phyloP scores from a whole-genome alignment of 2,329 filamentous ascomycete genomes.

The Cytospora schulzeri region DNA sequence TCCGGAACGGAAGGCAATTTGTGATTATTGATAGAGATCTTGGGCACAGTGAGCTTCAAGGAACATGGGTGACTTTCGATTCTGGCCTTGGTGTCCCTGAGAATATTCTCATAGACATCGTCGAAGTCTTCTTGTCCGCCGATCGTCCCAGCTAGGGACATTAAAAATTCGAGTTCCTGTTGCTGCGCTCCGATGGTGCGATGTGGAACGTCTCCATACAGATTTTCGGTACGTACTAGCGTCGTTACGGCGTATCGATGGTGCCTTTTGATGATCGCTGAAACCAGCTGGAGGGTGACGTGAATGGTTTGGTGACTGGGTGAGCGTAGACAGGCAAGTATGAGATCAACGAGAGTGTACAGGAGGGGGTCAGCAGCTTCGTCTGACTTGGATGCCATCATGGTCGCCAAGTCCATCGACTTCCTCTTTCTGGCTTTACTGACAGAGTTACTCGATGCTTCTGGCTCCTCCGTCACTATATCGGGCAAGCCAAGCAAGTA shows the following conservation, averaged over 20 bases:
- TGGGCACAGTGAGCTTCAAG: conserved; percentile 65
- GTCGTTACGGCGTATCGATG: conserved; percentile 83
- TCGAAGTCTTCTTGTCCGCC: conserved; percentile 72
- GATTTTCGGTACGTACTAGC: conserved; percentile 67
- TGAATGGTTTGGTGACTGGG: conserved; percentile 85
- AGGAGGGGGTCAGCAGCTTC: conserved; percentile 76
- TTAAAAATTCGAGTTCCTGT: conserved; percentile 72
- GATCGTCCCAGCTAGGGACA: conserved; percentile 67
- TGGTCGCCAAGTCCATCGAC: conserved; percentile 83
- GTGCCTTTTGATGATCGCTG: conserved; percentile 82
- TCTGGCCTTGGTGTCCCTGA: conserved; percentile 70
- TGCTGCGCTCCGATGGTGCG: conserved; percentile 75
- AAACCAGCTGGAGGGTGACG: conserved; percentile 84
- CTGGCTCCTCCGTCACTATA: conserved; percentile 40
- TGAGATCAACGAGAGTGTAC: conserved; percentile 91
- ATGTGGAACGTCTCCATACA: conserved; percentile 54
- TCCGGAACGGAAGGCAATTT: conserved; percentile 58
- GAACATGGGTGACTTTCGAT: conserved; percentile 77
- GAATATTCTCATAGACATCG: conserved; percentile 69
- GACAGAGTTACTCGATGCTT: conserved; percentile 52
- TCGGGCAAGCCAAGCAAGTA: conserved; percentile 86
- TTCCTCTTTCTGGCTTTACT: conserved; percentile 79
- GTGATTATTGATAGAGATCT: conserved; percentile 57
- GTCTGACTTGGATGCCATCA: conserved; percentile 75
- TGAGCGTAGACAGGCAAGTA: conserved; percentile 82